phyloP scores from a whole-genome alignment of 345 rosid genomes.

The Euphorbia peplus region DNA sequence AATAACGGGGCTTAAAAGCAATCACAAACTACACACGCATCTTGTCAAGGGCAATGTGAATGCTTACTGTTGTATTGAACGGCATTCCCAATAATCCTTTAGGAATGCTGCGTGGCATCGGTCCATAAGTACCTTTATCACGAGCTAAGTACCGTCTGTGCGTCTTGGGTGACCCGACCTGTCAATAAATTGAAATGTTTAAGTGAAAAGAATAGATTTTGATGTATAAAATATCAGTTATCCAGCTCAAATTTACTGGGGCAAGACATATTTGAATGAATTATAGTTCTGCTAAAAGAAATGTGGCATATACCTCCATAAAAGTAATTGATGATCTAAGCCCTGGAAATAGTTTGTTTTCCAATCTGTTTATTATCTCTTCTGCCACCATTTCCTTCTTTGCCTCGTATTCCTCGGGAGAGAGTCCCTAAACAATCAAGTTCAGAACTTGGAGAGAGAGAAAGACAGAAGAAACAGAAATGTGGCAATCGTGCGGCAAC shows the following conservation, averaged over 20 bases:
- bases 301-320: slow-evolving; percentile 56
- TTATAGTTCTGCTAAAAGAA: neutral
- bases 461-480: neutral
- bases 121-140: slow-evolving; percentile 87
- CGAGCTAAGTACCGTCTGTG: slow-evolving; percentile 85
- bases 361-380: slow-evolving; percentile 67
- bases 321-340: slow-evolving; percentile 67
- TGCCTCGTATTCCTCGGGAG: slow-evolving; percentile 69
- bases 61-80: slow-evolving; percentile 81
- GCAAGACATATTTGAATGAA: slow-evolving; percentile 2
- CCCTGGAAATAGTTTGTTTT: slow-evolving; percentile 78
- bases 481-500: neutral
- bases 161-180: slow-evolving; percentile 93
- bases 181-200: slow-evolving; percentile 8
- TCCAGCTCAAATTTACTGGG: too few species aligned
- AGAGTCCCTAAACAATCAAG: slow-evolving; percentile 51
- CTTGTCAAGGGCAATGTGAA: neutral
- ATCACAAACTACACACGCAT: neutral
- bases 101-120: slow-evolving; percentile 77
- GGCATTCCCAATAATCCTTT: slow-evolving; percentile 98
- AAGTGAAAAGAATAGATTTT: slow-evolving; percentile 4
- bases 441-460: neutral
- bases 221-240: neutral
- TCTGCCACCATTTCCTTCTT: slow-evolving; percentile 67
- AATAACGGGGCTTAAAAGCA: slow-evolving; percentile 1